Conservation (phyloP, 2,329 filamentous ascomycete genomes). For the Lecanoromycetidae sp. region DNA sequence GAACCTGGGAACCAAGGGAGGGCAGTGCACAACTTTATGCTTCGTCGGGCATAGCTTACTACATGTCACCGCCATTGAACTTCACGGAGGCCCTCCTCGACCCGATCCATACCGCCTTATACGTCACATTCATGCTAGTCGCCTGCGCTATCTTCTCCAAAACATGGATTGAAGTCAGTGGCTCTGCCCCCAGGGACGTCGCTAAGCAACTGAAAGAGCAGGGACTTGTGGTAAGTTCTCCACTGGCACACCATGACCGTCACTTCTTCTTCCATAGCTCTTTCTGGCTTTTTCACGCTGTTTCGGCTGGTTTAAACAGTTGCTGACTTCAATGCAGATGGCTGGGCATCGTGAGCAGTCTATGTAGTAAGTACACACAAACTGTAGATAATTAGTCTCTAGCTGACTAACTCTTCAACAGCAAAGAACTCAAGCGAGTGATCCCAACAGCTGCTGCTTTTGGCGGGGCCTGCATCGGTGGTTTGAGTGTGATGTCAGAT, state of each 20-base stretch:
- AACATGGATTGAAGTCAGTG: conserved; percentile 99
- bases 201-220: conserved; percentile 99
- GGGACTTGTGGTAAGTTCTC: conserved; percentile 63
- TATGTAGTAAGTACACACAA: no score
- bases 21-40: conserved; percentile 92
- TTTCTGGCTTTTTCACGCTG: no score
- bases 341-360: conserved; percentile 98
- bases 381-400: no score
- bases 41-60: conserved; percentile 89
- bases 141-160: conserved; percentile 98
- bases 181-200: conserved; percentile 92
- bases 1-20: conserved; percentile 96
- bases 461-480: conserved; percentile 97
- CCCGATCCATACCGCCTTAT: conserved; percentile 89
- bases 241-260: no score
- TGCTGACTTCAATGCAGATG: conserved; percentile 53
- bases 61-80: conserved; percentile 92
- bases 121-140: conserved; percentile 94
- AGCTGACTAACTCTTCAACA: no score
- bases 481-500: conserved; percentile 87
- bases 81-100: conserved; percentile 94
- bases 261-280: no score
- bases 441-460: conserved; percentile 97
- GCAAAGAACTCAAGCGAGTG: conserved; percentile 98
- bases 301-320: no score